Base-by-base conservation (phyloP, 2,329 filamentous ascomycete genomes). In the Catunica adiposa region DNA sequence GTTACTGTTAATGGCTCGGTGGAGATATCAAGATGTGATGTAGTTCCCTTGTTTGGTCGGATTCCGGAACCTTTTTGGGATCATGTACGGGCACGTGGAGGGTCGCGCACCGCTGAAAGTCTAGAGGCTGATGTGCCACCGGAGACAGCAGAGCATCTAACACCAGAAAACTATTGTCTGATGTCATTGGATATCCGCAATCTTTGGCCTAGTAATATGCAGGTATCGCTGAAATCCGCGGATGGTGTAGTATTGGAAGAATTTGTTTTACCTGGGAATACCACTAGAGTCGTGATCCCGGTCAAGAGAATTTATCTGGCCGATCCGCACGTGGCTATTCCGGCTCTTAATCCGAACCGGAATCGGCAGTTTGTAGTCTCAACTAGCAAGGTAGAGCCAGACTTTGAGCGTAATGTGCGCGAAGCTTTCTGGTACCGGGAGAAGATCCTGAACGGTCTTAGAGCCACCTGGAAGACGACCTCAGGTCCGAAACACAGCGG, bases 341-440 rank as follows among this genome's bases (percentile, higher is more conserved):
- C 89, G 0, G 83, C 81, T 1, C 73, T 95, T 8, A 89, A 90
- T 61, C 84, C 84, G 0, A 81, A 83, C 0, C 81, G 84, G n/a
- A 84, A 88, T 64, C 79, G 89, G n/a, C 89, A 96, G 64, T 96
- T 94, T 63, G 86, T 96, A 29, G 86, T 95, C 46, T 92, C 85
- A 67, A 79, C 82, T 15, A 82, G 80, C 64, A 86, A 86, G 62
- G 79, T 89, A 56, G 83, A 84, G 0, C 85, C 87, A 0, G 87
- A 92, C 60, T 78, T 77, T 46, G 89, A 96, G 68, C 79, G 85
- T 34, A 78, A 81, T 11, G 84, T 77, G 59, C 76, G 89, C 53
- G 88, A 95, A 68, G 80, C 83, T 0, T 96, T 96, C 66, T 96
- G 89, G 89, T 95, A 88, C 66, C 80, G 89, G 15, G 86, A 94